phyloP scores from a whole-genome alignment of 495 filamentous ascomycete genomes.

The Annulohypoxylon bovei region DNA sequence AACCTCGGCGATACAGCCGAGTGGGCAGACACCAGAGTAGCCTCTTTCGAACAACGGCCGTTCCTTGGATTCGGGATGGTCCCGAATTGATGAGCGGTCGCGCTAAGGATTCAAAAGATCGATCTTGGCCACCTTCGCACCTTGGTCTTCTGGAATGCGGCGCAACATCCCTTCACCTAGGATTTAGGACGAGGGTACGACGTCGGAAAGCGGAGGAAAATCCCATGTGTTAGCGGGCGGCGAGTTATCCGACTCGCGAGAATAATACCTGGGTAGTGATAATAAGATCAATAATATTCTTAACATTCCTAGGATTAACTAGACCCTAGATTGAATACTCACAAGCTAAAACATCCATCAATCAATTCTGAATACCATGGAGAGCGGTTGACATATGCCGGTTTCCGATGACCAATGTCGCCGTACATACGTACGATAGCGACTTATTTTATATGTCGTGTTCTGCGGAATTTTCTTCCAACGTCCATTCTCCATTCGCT shows the following conservation, averaged over 20 bases:
- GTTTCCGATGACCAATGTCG: slow-evolving; percentile 23
- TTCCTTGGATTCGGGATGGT: slow-evolving; percentile 44
- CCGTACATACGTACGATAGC: slow-evolving; percentile 29
- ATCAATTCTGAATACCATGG: slow-evolving; percentile 11
- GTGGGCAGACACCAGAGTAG: slow-evolving; percentile 30
- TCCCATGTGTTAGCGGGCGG: slow-evolving; percentile 2
- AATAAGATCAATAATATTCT: slow-evolving; percentile 2
- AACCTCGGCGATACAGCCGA: slow-evolving; percentile 41
- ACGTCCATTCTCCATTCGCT: slow-evolving; percentile 21
- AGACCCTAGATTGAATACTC: slow-evolving; percentile 1
- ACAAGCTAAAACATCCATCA: not conserved
- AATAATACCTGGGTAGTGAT: slow-evolving; percentile 2
- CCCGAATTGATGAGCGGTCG: slow-evolving; percentile 38
- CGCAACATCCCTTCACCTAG: slow-evolving; percentile 22
- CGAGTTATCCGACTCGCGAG: slow-evolving; percentile 31
- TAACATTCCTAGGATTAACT: slow-evolving; percentile 17
- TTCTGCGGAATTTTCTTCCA: slow-evolving; percentile 25
- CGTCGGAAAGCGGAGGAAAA: slow-evolving; percentile 13
- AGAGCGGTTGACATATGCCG: slow-evolving; percentile 28
- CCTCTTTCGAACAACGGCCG: slow-evolving; percentile 29
- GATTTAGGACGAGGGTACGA: slow-evolving; percentile 2
- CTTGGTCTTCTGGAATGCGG: slow-evolving; percentile 23
- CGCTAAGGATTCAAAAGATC: slow-evolving; percentile 36
- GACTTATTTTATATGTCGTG: slow-evolving; percentile 24
- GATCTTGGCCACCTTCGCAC: slow-evolving; percentile 29